Evolutionary conservation across 108 stramenopile genomes (phyloP).

Genomic region (Fistulifera solaris): DNA sequence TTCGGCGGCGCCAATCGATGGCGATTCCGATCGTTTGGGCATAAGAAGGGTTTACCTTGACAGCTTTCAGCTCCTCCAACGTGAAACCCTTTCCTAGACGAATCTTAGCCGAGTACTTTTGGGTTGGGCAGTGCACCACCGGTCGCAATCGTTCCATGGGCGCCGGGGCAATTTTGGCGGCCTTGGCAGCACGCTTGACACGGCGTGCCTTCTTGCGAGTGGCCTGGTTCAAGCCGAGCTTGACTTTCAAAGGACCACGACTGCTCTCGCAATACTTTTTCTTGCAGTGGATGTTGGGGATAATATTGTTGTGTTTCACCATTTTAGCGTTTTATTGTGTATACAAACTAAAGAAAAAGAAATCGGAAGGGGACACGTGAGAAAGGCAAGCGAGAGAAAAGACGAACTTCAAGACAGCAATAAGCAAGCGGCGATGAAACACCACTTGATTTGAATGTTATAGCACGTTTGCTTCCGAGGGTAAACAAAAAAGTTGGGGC

Average conservation of each 20-base stretch:
- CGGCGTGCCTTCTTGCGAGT: conserved; percentile 95
- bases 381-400: too few species aligned
- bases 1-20: conserved; percentile 91
- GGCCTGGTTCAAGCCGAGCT: conserved; percentile 92
- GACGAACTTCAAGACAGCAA: too few species aligned
- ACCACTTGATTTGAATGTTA: too few species aligned
- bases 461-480: too few species aligned
- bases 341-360: too few species aligned
- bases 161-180: conserved; percentile 92
- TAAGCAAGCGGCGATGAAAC: too few species aligned
- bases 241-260: conserved; percentile 89
- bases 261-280: conserved; percentile 88
- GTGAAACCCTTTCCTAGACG: conserved; percentile 96
- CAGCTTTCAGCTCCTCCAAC: conserved; percentile 92
- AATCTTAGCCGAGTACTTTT: conserved; percentile 91
- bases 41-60: conserved; percentile 72
- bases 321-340: conserved; percentile 21
- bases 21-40: conserved; percentile 95
- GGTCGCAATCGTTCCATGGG: conserved; percentile 91
- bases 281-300: conserved; percentile 98
- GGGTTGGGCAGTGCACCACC: conserved; percentile 93
- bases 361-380: too few species aligned
- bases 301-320: conserved; percentile 99
- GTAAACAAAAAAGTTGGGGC: too few species aligned
- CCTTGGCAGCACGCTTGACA: conserved; percentile 86